phyloP scores from a whole-genome alignment of 768 basidiomycete genomes.

The Boletus rubescentipes region DNA sequence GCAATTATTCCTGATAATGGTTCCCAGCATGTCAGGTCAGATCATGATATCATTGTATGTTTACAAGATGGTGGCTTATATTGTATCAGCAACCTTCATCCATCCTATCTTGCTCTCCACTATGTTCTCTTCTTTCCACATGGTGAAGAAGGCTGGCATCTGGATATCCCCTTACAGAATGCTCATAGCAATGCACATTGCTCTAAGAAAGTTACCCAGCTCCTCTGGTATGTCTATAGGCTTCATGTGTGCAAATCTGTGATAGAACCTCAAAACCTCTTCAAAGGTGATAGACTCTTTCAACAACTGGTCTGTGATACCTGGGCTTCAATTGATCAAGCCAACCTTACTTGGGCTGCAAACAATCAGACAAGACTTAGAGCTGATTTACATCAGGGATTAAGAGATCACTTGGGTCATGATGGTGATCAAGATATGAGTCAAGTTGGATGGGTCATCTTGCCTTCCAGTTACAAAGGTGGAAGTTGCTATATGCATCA shows the following conservation, averaged over 20 bases:
- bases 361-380: slow-evolving; percentile 37
- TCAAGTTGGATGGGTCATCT: slow-evolving; percentile 32
- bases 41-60: slow-evolving; percentile 37
- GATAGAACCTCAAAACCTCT: slow-evolving; percentile 26
- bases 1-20: slow-evolving; percentile 39
- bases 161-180: slow-evolving; percentile 14
- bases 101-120: slow-evolving; percentile 38
- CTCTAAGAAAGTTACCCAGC: slow-evolving; percentile 29
- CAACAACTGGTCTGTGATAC: slow-evolving; percentile 46
- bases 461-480: slow-evolving; percentile 43
- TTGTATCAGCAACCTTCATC: slow-evolving; percentile 35
- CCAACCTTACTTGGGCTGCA: slow-evolving; percentile 33
- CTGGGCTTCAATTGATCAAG: slow-evolving; percentile 46
- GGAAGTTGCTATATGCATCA: slow-evolving; percentile 45
- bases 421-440: slow-evolving; percentile 27
- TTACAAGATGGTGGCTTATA: slow-evolving; percentile 25
- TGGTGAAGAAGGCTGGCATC: slow-evolving; percentile 41
- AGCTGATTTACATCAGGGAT: slow-evolving; percentile 35
- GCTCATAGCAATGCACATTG: background rate
- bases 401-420: slow-evolving; percentile 29
- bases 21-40: background rate
- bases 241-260: slow-evolving; percentile 21
- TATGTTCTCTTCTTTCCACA: slow-evolving; percentile 34
- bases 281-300: slow-evolving; percentile 39
- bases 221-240: slow-evolving; percentile 32